Conservation (phyloP, 2,329 filamentous ascomycete species). For the Bipolaris victoriae region DNA sequence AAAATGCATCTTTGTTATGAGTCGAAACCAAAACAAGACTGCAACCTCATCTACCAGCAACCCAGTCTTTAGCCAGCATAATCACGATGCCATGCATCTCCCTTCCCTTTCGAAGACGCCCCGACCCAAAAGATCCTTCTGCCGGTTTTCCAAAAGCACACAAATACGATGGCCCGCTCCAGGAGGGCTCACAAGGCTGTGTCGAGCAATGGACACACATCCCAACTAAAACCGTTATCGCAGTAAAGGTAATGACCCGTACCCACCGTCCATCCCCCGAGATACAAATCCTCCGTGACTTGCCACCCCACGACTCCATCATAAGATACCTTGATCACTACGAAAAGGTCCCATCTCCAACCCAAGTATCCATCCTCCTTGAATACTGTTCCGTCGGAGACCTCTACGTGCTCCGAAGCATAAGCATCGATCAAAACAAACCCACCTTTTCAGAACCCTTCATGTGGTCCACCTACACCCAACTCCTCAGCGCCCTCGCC, state of each 20-base stretch:
- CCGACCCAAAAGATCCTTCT: not conserved
- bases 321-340: conserved; percentile 15
- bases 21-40: too few species aligned
- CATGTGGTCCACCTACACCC: conserved; percentile 26
- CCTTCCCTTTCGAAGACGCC: too few species aligned
- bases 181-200: conserved; percentile 17
- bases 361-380: conserved; percentile 16
- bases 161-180: not conserved
- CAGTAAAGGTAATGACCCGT: conserved; percentile 19
- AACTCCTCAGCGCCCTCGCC: conserved; percentile 22
- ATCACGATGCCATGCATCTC: not conserved
- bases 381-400: conserved; percentile 25
- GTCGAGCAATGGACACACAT: conserved; percentile 20
- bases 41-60: too few species aligned
- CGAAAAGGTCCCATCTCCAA: not conserved
- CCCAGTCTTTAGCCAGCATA: too few species aligned
- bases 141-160: not conserved
- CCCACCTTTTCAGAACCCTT: conserved; percentile 16
- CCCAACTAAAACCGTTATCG: conserved; percentile 9
- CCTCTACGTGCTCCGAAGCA: conserved; percentile 12
- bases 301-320: conserved; percentile 21
- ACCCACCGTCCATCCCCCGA: conserved; percentile 7
- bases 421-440: not conserved
- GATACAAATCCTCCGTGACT: conserved; percentile 16
- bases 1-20: too few species aligned